Base-by-base conservation (phyloP, 805 yeast species). In the Candida lessepsii region DNA sequence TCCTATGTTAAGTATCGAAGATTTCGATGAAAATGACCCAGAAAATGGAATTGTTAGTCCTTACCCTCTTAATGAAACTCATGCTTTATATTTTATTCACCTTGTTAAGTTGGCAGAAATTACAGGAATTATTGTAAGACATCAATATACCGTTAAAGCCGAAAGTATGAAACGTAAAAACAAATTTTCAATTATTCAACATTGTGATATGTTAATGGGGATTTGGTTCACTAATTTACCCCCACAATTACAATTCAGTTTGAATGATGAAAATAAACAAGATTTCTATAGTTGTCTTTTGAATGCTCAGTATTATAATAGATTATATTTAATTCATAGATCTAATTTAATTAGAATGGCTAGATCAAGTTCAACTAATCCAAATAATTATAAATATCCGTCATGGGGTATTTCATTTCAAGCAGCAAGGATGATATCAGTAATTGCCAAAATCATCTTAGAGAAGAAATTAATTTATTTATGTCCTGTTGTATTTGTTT, bases 341-440 rank as follows among this genome's bases (percentile, higher is more conserved):
- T 78, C 87, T 5, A 82, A 83, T 51, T 76, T 83, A 52, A 61
- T 75, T 25, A 64, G 75, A 42, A 70, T 69, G 74, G 74, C 74
- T 14, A 52, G 62, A 40, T 60, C 69, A 17, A 58, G 62, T 9
- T 60, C 70, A 2, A 60, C 70, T 1, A 60, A 60, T 39, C 71
- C 72, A 11, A 63, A 58, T 47, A 71, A 67, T 53, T 71, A 61
- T 61, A 69, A 56, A 49, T 80, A 79, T 54, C 86, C 87, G 5
- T 76, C 84, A n/a, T 80, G 86, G 83, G 86, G 89, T 8, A 82
- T 84, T 42, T 84, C 88, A 2, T 84, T 83, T 67, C 87, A 83
- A 58, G 86, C 90, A 1, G 88, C 93, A 1, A 77, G 86, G 51
- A 80, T 83, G 78, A 79, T 85, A 46, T 74, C 85, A 4, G 68